These are phyloP conservation scores for Komagataella phaffii DNA, from an alignment of 805 yeast genomes.

Conservation along the genomic window DNA sequence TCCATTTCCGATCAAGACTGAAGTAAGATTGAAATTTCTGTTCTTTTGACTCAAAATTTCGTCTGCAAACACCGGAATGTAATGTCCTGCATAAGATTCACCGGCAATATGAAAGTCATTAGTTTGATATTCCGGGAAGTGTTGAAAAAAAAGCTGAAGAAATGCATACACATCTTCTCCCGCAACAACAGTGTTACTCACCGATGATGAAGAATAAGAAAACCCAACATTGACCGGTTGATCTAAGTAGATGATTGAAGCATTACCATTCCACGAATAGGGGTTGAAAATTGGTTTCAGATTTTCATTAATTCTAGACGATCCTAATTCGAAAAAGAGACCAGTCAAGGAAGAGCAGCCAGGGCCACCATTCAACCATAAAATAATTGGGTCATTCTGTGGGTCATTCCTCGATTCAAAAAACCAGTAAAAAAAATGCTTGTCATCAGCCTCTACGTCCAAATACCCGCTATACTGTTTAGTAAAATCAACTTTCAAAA, in stretches of 20 bases:
- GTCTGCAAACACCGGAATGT: constrained; percentile 79
- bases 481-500: constrained; percentile 68
- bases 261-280: constrained; percentile 73
- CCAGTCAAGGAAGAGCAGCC: constrained; percentile 89
- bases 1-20: constrained; percentile 85
- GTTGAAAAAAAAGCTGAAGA: constrained; percentile 64
- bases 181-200: constrained; percentile 67
- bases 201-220: constrained; percentile 50
- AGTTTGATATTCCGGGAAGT: constrained; percentile 44
- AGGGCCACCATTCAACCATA: constrained; percentile 94
- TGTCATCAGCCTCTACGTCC: constrained; percentile 72
- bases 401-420: constrained; percentile 87
- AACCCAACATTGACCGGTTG: constrained; percentile 85
- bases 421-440: constrained; percentile 74
- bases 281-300: constrained; percentile 59
- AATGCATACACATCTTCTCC: constrained; percentile 75
- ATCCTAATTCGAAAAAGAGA: constrained; percentile 77
- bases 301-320: constrained; percentile 51
- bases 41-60: constrained; percentile 58
- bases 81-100: constrained; percentile 90
- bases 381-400: constrained; percentile 66
- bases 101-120: constrained; percentile 78
- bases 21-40: constrained; percentile 48
- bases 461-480: constrained; percentile 79
- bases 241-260: constrained; percentile 76